phyloP scores from a whole-genome alignment of 2,329 filamentous ascomycete species.

The Trichoderma endophyticum region DNA sequence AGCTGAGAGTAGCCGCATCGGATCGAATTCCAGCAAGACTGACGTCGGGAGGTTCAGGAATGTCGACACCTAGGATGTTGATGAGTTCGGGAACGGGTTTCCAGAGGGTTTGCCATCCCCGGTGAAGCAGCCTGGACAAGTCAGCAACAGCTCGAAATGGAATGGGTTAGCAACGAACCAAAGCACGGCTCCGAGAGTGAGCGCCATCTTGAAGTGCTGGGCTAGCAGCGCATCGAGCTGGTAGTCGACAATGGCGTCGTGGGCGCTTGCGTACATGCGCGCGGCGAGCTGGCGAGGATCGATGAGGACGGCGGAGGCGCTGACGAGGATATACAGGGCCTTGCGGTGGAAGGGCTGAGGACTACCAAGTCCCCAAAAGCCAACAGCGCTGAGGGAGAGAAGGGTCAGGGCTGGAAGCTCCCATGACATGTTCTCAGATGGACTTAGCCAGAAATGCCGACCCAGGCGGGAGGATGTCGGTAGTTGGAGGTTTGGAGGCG shows the following conservation, averaged over 20 bases:
- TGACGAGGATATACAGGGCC: slow-evolving; percentile 32
- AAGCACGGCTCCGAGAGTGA: slow-evolving; percentile 51
- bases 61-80: slow-evolving; percentile 86
- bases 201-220: slow-evolving; percentile 53
- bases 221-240: slow-evolving; percentile 47
- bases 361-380: slow-evolving; percentile 38
- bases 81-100: slow-evolving; percentile 91
- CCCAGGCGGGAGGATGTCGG: slow-evolving; percentile 24
- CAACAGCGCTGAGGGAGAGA: slow-evolving; percentile 39
- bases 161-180: slow-evolving; percentile 38
- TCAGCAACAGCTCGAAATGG: background rate
- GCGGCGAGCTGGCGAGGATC: slow-evolving; percentile 32
- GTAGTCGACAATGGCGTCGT: slow-evolving; percentile 38
- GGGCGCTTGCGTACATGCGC: slow-evolving; percentile 29
- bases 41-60: slow-evolving; percentile 83
- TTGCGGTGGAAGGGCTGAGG: slow-evolving; percentile 33
- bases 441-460: slow-evolving; percentile 18
- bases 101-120: slow-evolving; percentile 83
- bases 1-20: slow-evolving; percentile 85
- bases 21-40: slow-evolving; percentile 86
- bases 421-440: slow-evolving; percentile 43
- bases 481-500: slow-evolving; percentile 29
- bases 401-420: slow-evolving; percentile 40
- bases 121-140: slow-evolving; percentile 69
- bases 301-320: slow-evolving; percentile 33